phyloP scores from a whole-genome alignment of 345 rosid species.

The Citrus glauca region DNA sequence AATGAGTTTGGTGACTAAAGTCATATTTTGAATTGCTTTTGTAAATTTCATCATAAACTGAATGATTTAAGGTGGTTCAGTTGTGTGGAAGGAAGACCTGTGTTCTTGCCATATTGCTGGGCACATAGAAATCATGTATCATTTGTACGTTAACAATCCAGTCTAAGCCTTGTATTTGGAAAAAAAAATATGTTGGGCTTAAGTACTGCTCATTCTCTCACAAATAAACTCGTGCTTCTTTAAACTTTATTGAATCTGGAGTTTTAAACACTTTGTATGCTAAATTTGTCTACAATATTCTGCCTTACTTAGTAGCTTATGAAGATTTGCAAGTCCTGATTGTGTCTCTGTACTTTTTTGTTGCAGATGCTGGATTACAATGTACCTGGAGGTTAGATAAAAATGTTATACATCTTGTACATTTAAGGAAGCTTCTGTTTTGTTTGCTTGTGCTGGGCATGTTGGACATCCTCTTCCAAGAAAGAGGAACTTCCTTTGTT shows the following conservation, averaged over 20 bases:
- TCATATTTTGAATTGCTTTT: neutral
- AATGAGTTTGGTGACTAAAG: neutral
- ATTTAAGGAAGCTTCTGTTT: neutral
- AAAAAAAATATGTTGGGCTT: neutral
- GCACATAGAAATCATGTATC: neutral
- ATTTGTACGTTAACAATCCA: neutral
- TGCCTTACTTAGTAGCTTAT: neutral
- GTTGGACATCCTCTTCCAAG: neutral
- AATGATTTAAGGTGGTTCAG: neutral
- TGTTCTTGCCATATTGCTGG: neutral
- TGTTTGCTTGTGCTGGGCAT: neutral
- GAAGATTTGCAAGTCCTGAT: constrained; percentile 7
- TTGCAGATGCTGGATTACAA: constrained; percentile 91
- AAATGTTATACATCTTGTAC: neutral
- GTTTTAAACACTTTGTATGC: neutral
- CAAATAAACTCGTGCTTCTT: neutral
- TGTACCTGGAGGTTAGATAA: constrained; percentile 75
- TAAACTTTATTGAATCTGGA: neutral
- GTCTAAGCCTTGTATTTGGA: neutral
- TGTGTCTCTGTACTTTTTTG: neutral
- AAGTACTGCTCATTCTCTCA: neutral
- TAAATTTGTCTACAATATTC: neutral
- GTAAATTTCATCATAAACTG: neutral
- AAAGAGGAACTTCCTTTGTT: neutral
- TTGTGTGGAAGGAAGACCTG: neutral